A percentile compares a stretch with the other conserved stretches of the same genome.
phyloP scores from a whole-genome alignment of 768 basidiomycete species.

The Boletus vermiculosoides region DNA sequence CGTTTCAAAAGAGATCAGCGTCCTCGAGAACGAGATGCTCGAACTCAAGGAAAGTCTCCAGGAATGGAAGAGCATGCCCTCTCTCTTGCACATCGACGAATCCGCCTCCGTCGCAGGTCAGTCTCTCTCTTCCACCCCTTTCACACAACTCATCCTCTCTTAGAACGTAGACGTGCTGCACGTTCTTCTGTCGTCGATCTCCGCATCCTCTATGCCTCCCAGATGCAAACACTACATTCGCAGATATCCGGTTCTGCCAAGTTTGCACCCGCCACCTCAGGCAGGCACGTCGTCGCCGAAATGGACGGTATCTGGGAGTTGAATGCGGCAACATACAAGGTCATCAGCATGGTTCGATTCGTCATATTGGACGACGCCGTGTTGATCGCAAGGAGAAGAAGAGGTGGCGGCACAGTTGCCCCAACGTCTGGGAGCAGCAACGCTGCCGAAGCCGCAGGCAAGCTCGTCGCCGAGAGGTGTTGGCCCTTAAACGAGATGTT shows the following conservation, averaged over 20 bases:
- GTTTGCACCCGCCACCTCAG: conserved; percentile 87
- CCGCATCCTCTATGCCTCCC: conserved; percentile 89
- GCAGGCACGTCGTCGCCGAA: conserved; percentile 87
- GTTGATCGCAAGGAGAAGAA: conserved; percentile 77
- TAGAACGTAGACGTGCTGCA: conserved; percentile 56
- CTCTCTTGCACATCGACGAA: conserved; percentile 86
- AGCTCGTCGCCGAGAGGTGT: conserved; percentile 89
- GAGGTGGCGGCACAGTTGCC: conserved; percentile 39
- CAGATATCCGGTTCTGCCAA: conserved; percentile 94
- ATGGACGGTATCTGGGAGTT: conserved; percentile 79
- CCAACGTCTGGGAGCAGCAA: conserved; percentile 64
- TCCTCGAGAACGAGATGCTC: conserved; percentile 95
- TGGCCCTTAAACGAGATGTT: conserved; percentile 94
- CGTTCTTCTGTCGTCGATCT: conserved; percentile 97
- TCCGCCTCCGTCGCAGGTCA: conserved; percentile 60
- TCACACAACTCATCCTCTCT: conserved; percentile 3
- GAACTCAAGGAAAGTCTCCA: conserved; percentile 92
- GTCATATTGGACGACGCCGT: conserved; percentile 91
- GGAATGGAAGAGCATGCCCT: conserved; percentile 96
- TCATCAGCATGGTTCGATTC: conserved; percentile 82
- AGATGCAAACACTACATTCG: conserved; percentile 87
- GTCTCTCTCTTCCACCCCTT: conserved; percentile 27
- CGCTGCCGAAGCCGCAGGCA: conserved; percentile 55
- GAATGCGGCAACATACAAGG: conserved; percentile 94
- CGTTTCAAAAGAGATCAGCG: conserved; percentile 95